Evolutionary conservation across 2,329 filamentous ascomycete species (phyloP), one percentile per base, ranked within the genome.

Genomic region (Microsporum audouinii): DNA sequence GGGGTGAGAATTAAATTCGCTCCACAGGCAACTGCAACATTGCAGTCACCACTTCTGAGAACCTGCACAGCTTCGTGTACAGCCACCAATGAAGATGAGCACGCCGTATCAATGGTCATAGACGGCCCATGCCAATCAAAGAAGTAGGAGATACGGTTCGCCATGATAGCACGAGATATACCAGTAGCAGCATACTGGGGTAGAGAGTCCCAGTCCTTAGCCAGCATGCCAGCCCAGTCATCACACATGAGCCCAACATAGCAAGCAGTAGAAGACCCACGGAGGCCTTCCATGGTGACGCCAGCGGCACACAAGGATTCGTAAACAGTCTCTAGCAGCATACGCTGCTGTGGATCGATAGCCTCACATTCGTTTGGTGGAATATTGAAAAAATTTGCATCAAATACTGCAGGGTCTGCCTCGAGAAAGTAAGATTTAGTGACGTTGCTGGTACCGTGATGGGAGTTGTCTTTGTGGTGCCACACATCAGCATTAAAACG

Each of bases 111-210:
- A 7, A 56, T 56, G 6, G 43, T 56, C 51, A 56, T 56, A 10
- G 39, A 43, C 39, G 39, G 39, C 14, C 39, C 39, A 43, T 43
- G n/a, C 39, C 39, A 43, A 43, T 56, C 66, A 82, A 85, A 69
- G 77, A 77, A 41, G 73, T 74, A 47, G 43, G 43, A 47, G 43
- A 75, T 61, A 0, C 74, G 71, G 31, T 76, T 77, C 0, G 75
- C 71, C 2, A 77, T 62, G 8, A 77, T 75, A 33, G 70, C 71
- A 14, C 70, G 64, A 2, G 71, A 68, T 43, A 67, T 73, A n/a
- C 73, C 68, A 1, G 63, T 66, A 8, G 65, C 62, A 6, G 58
- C 33, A 29, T 74, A 71, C 2, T 45, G 59, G 6, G 66, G 67
- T 3, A 63, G 5, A 0, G 51, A 55, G 12, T 65, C 59, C 8